These are phyloP conservation scores for Cenchrus fungigraminus DNA, from an alignment of 176 grass and related monocot species.

Conservation along the genomic window DNA sequence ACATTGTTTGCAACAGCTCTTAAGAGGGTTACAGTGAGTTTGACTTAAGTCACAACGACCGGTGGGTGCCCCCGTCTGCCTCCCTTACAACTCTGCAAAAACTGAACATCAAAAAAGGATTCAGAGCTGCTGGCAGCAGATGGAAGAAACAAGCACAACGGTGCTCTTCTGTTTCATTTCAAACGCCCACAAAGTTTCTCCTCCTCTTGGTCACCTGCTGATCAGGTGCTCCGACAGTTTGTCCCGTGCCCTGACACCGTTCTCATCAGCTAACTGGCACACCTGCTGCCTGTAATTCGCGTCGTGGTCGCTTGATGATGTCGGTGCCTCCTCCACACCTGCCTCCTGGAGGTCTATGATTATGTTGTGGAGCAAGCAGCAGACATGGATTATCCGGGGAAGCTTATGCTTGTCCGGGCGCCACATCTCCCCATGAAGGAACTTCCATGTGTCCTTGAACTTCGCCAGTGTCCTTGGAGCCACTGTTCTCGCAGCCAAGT, in stretches of 20 bases:
- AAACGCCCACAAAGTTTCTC: not conserved
- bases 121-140: constrained; percentile 40
- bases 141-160: constrained; percentile 22
- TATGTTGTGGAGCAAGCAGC: constrained; percentile 88
- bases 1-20: constrained; percentile 5
- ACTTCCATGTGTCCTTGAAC: constrained; percentile 93
- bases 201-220: constrained; percentile 16
- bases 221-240: constrained; percentile 57
- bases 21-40: constrained; percentile 35
- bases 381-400: constrained; percentile 93
- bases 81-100: constrained; percentile 39
- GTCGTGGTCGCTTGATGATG: constrained; percentile 55
- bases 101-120: constrained; percentile 35
- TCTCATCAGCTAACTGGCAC: constrained; percentile 62
- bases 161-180: not conserved
- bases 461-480: constrained; percentile 61
- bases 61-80: not conserved
- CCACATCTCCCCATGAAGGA: constrained; percentile 95
- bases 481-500: constrained; percentile 45
- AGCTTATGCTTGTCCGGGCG: constrained; percentile 86
- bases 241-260: constrained; percentile 61
- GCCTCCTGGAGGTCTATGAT: constrained; percentile 66
- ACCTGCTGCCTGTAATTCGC: constrained; percentile 69
- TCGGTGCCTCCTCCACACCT: constrained; percentile 27
- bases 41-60: not conserved